phyloP scores from a whole-genome alignment of 148 eudicot genomes.

The Euryodendron excelsum region DNA sequence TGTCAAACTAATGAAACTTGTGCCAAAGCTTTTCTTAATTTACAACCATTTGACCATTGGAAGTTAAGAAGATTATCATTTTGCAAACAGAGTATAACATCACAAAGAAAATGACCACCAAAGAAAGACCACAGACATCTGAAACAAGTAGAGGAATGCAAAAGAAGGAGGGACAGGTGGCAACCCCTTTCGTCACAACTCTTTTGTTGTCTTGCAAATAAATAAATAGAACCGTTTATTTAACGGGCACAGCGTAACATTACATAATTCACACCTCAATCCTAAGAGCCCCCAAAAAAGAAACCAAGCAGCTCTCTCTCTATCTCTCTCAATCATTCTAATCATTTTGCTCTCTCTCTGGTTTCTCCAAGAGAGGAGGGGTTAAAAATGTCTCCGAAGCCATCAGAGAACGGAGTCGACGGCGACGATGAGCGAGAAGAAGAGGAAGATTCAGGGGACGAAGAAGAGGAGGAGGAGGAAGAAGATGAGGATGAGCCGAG shows the following conservation, averaged over 20 bases:
- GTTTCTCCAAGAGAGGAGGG: conserved; percentile 8
- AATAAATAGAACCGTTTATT: background rate
- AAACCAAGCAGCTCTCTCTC: background rate
- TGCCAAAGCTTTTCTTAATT: too few relatives aligned
- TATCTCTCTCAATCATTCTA: conserved; percentile 10
- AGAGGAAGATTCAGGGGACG: conserved; percentile 38
- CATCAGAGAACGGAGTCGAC: conserved; percentile 71
- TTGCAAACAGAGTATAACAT: too few relatives aligned
- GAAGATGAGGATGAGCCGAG: conserved; percentile 89
- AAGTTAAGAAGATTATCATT: too few relatives aligned
- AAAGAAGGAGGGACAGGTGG: background rate
- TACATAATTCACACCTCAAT: background rate
- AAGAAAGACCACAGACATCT: too few relatives aligned
- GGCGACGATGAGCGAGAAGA: conserved; percentile 79
- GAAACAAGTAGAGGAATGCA: too few relatives aligned
- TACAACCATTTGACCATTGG: too few relatives aligned
- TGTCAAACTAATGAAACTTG: too few relatives aligned
- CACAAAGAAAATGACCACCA: too few relatives aligned
- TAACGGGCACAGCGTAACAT: background rate
- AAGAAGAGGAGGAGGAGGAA: conserved; percentile 42
- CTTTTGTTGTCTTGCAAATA: conserved; percentile 13
- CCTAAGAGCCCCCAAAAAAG: background rate
- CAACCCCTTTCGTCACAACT: background rate
- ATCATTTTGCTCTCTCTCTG: background rate
- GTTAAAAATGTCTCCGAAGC: conserved; percentile 50